Base-by-base conservation (phyloP, 2,329 filamentous ascomycete genomes). In the Aspergillus japonicus region DNA sequence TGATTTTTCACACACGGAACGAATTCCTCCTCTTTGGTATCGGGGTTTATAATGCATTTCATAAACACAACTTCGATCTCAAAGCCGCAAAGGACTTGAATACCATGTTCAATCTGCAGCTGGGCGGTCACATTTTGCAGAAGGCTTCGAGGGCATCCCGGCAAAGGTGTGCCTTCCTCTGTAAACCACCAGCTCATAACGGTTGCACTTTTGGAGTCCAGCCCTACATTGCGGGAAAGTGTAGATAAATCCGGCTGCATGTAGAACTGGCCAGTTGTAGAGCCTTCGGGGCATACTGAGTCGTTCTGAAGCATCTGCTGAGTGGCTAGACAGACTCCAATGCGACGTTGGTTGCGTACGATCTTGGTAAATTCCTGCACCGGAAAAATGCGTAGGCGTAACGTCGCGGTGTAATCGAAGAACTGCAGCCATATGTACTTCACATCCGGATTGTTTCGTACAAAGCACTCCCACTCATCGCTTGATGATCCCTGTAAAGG, bases 21-120 rank as follows among this genome's bases (percentile, higher is more conserved):
- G 62, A 80, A 75, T 4, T 74, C 61, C 33, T 59, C 59, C 35
- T 61, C 50, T 6, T 55, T 72, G 2, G 69, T 63, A 10, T 70
- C 64, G 16, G 73, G 63, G 26, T 74, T 66, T 7, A 69, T 66
- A 35, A 74, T 68, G 21, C 81, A 81, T 47, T 82, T 81, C 64
- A 94, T 78, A 64, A 96, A 87, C 1, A 90, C 82, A 10, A 95
- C 85, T 73, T 96, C 91, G 47, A 96, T 86, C 73, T 96, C 92
- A 65, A 95, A 96, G 0, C 91, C 92, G 16, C 92, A 75, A 0
- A 88, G 79, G 51, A 92, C 85, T 3, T 80, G 74, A 2, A 91
- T 78, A 1, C 81, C 79, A 42, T 81, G 74, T 5, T 84, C 78
- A 2, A 84, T 77, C 1, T 81, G 76, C 0, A 89, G 83, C 5